Base-by-base conservation (phyloP, 805 yeast species). In the Sugiyamaella valdiviana region DNA sequence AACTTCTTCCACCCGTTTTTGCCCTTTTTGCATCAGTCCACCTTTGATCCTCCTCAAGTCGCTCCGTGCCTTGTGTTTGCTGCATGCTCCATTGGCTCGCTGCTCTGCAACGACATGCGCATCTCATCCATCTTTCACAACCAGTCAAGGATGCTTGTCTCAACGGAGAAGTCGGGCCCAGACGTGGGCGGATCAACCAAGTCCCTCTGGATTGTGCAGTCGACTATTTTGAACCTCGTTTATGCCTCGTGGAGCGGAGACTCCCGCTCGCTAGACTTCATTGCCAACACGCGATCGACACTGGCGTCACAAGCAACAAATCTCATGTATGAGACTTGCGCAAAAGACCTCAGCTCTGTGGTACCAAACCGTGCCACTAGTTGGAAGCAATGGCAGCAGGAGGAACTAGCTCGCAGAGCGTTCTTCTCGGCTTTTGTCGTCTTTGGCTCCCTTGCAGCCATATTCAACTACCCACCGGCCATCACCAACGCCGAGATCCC, bases 81-180 rank as follows among this genome's bases (percentile, higher is more conserved):
- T 1, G 57, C 65, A 6, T 59, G 67, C 44, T 57, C 69, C 3
- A 53, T 66, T 32, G 70, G 70, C 6, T 67, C 70, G 0, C 51
- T 58, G 14, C 47, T 62, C 10, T 56, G 63, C 44, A 56, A 52
- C 19, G 64, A 62, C 24, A 49, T 51, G 9, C 55, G 57, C 32
- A 55, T 57, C 40, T 65, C 65, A 29, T 48, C 53, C 6, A 50
- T 56, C 6, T 55, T 63, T 16, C 65, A 62, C 45, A 48, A 48
- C 21, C 59, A 56, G 38, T 57, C 67, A 10, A 57, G 59, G 20
- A 53, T 55, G 48, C 52, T 64, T 35, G 56, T 58, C 39, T 26
- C 32, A 7, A 26, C 32, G 32, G 32, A 26, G 14, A 26, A 26
- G 10, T 3, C 32, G n/a, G 32, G 14, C n/a, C n/a, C n/a, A n/a